Base-by-base conservation (phyloP, 1,284 basidiomycete genomes). In the Puccinia horiana region DNA sequence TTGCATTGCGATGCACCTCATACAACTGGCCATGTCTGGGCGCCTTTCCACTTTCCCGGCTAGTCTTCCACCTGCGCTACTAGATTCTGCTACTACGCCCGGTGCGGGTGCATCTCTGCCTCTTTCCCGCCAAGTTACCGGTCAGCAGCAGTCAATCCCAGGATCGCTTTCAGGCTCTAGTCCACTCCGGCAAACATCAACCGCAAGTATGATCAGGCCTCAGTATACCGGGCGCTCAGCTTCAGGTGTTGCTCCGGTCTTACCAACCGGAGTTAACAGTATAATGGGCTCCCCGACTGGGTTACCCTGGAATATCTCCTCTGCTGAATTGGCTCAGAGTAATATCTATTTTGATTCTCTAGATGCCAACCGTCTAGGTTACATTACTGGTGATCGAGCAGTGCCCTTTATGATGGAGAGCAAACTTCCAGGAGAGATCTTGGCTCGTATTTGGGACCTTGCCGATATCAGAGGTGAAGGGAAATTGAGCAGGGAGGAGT, bases 321-420 rank as follows among this genome's bases (percentile, higher is more conserved):
- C 93, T 0, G 88, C 90, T 1, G 95, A 96, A 85, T 98, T 98
- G 87, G 90, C 91, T 0, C 90, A 89, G 52, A 89, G 93, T 2
- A 96, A 99, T 86, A 89, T 89, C 20, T 93, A 93, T 88, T 99
- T 98, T 86, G 91, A 93, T 81, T 90, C 89, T 42, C 90, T 99
- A 49, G 97, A 99, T 87, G 88, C 90, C 20, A 89, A 91, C 83
- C 91, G 91, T 84, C 90, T 89, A 83, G 96, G 95, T 0, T 93
- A 90, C 84, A 93, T 99, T 47, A 95, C 96, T 85, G 96, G 95
- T 14, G 94, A 96, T 83, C 91, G 94, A 32, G 97, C 95, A 4
- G 97, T 98, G 0, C 94, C 94, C 5, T 99, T 99, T 88, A 94
- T 99, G 92, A 88, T 97, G 83, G 92, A 96, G 87, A 96, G 95